A percentile compares a stretch with the other conserved stretches of the same genome.
Evolutionary conservation across 768 basidiomycete species (phyloP).

Genomic region (Chiua virens): DNA sequence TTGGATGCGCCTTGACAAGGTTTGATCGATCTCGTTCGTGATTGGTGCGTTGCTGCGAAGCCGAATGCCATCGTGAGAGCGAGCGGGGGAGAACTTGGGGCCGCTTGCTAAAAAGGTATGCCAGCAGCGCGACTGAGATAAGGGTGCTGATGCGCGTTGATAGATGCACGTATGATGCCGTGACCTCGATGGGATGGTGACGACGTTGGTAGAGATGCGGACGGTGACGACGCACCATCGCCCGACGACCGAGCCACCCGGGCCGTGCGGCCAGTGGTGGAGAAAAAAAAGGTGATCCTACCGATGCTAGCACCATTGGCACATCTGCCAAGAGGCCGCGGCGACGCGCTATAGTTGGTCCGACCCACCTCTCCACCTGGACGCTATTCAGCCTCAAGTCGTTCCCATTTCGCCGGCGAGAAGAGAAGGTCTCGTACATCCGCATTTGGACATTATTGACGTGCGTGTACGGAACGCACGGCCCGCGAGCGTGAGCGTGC

Average conservation of each 20-base stretch:
- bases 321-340: no score
- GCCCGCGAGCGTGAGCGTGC: no score
- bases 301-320: no score
- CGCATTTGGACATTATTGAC: not conserved
- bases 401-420: no score
- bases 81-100: conserved; percentile 6
- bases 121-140: conserved; percentile 12
- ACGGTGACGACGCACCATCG: no score
- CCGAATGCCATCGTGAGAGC: conserved; percentile 13
- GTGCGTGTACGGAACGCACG: not conserved
- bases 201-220: not conserved
- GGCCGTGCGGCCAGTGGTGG: no score
- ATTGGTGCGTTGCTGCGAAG: conserved; percentile 4
- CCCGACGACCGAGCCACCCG: no score
- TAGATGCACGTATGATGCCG: not conserved
- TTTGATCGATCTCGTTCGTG: conserved; percentile 15
- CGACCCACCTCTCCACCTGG: conserved; percentile 10
- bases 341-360: not conserved
- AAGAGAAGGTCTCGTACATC: not conserved
- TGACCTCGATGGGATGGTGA: not conserved
- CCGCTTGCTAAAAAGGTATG: conserved; percentile 8
- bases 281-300: not conserved
- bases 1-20: conserved; percentile 10
- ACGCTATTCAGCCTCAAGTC: not conserved
- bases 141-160: conserved; percentile 1